These are phyloP conservation scores for Alternaria infectoria DNA, from an alignment of 2,329 filamentous ascomycete genomes.

Conservation along the genomic window DNA sequence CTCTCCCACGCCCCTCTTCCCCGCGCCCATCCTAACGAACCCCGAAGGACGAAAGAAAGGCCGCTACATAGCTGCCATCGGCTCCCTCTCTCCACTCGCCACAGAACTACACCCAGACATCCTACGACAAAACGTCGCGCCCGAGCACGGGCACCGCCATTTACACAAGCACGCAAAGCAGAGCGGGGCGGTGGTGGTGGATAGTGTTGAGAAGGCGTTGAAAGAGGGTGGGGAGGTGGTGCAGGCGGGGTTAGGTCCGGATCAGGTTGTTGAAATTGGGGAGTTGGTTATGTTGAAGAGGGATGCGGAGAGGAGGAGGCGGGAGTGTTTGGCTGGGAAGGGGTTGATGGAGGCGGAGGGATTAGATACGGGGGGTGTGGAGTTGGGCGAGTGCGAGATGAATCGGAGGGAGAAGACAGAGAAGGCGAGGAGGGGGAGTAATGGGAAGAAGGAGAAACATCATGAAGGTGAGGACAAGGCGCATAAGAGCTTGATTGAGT, in stretches of 20 bases:
- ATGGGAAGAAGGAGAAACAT: constrained; percentile 28
- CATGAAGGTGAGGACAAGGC: constrained; percentile 39
- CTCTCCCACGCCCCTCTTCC: constrained; percentile 75
- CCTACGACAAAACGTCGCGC: constrained; percentile 66
- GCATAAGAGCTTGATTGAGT: constrained; percentile 58
- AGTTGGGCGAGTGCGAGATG: constrained; percentile 73
- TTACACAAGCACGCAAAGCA: constrained; percentile 68
- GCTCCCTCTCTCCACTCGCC: constrained; percentile 76
- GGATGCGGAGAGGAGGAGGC: constrained; percentile 52
- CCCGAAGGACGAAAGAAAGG: constrained; percentile 73
- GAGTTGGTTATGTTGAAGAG: constrained; percentile 74
- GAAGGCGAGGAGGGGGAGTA: constrained; percentile 59
- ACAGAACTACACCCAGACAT: constrained; percentile 81
- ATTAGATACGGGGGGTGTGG: constrained; percentile 73
- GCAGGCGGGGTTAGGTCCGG: constrained; percentile 72
- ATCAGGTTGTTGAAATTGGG: constrained; percentile 84
- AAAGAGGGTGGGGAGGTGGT: constrained; percentile 88
- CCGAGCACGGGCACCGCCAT: constrained; percentile 61
- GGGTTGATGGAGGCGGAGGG: constrained; percentile 68
- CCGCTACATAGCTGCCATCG: constrained; percentile 74
- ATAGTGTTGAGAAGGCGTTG: constrained; percentile 77
- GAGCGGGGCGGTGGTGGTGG: constrained; percentile 66
- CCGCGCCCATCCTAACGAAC: constrained; percentile 72
- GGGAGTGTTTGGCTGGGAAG: constrained; percentile 38
- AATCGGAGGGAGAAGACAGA: constrained; percentile 68